Evolutionary conservation across 257 asterid species (phyloP), one percentile per base, ranked within the genome.

Genomic region (Solanum peruvianum): DNA sequence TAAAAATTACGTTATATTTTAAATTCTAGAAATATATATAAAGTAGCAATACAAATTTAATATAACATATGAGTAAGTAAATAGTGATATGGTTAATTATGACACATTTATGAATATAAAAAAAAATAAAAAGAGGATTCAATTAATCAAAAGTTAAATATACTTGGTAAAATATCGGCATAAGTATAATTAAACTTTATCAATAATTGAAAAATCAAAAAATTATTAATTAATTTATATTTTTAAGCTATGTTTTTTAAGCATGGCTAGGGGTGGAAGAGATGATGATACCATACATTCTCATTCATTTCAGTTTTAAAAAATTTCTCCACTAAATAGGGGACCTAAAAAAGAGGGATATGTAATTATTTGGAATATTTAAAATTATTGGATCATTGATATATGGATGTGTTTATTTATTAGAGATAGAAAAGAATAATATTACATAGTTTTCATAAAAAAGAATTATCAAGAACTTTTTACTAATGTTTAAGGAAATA

Each of bases 311-410:
- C 33, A 70, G 70, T 82, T 80, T 71, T 85, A 42, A 84, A 86
- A 87, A 87, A 82, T 87, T 89, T 88, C 89, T 88, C 87, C 91
- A 87, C 73, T 77, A 81, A 42, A 76, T 41, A n/a, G 83, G 87
- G 90, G 90, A 80, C 90, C 89, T 62, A 66, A 35, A 20, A 70
- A 88, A 88, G 87, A 85, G 75, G 89, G 76, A 76, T 71, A 35
- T 35, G 83, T 82, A 86, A 88, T 87, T 85, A 87, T 88, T 86
- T 76, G 37, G 83, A 42, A 42, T 76, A 14, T 76, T 3, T 69
- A 69, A 14, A 14, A 41, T 76, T 41, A 76, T 76, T 76, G 52
- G 83, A 42, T 76, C 29, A 12, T 14, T 69, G 15, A n/a, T 7
- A 27, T 18, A n/a, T 41, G 58, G 83, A 76, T 14, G 58, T n/a